phyloP scores from a whole-genome alignment of 768 basidiomycete species.

The Suillus decipiens region DNA sequence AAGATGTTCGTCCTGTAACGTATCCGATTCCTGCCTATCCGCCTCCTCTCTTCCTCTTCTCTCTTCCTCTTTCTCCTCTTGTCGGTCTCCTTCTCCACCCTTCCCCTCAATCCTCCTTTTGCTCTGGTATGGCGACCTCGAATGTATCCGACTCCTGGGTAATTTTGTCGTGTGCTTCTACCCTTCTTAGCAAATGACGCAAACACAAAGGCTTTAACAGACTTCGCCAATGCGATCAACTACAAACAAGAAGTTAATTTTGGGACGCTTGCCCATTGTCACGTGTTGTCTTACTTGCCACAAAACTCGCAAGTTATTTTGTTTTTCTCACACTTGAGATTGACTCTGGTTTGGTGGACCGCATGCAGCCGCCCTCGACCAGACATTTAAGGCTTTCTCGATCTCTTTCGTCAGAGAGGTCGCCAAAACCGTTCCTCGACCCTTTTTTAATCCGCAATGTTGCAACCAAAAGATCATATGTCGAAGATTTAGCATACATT shows the following conservation, averaged over 20 bases:
- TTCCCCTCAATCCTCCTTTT: too few species aligned
- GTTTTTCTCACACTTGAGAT: slow-evolving; percentile 28
- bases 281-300: slow-evolving; percentile 18
- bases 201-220: slow-evolving; percentile 41
- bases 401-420: slow-evolving; percentile 20
- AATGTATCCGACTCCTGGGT: too few species aligned
- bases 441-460: slow-evolving; percentile 40
- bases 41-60: too few species aligned
- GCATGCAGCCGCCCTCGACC: slow-evolving; percentile 30
- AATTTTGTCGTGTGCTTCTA: too few species aligned
- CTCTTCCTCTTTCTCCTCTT: too few species aligned
- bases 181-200: slow-evolving; percentile 39
- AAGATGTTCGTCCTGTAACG: too few species aligned
- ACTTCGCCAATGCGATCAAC: slow-evolving; percentile 36
- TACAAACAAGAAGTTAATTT: not conserved
- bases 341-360: slow-evolving; percentile 30
- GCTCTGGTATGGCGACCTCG: too few species aligned
- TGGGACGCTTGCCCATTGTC: slow-evolving; percentile 7
- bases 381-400: slow-evolving; percentile 34
- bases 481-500: slow-evolving; percentile 34
- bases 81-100: too few species aligned
- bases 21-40: too few species aligned
- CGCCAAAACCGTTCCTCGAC: slow-evolving; percentile 41
- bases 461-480: slow-evolving; percentile 36
- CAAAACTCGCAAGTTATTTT: slow-evolving; percentile 25